Conservation (phyloP, 1,284 basidiomycete species). For the Cutaneotrichosporon curvatum region DNA sequence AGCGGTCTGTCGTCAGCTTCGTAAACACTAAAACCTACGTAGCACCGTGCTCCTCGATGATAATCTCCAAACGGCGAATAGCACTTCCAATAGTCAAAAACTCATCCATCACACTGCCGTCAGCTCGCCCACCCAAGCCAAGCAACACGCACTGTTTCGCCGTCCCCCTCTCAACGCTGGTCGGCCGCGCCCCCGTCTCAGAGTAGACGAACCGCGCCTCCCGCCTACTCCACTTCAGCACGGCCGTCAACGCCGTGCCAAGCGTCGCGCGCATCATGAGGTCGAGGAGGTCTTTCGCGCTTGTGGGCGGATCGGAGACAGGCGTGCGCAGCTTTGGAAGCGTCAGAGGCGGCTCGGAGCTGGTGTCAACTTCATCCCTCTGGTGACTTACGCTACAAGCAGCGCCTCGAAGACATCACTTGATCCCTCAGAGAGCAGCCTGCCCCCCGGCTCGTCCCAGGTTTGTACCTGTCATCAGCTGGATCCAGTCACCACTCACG, state of each 20-base stretch:
- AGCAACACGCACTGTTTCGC: constrained; percentile 17
- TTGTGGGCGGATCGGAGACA: constrained; percentile 4
- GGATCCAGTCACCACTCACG: background rate
- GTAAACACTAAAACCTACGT: constrained; percentile 18
- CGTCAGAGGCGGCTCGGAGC: constrained; percentile 15
- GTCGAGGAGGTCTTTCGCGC: constrained; percentile 17
- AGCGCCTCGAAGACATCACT: constrained; percentile 26
- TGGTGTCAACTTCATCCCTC: constrained; percentile 3
- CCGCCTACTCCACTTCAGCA: constrained; percentile 26
- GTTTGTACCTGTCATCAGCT: constrained; percentile 6
- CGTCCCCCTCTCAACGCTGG: constrained; percentile 19
- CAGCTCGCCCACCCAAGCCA: background rate
- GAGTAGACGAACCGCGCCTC: constrained; percentile 22
- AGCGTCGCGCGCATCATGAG: constrained; percentile 32
- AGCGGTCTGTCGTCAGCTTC: constrained; percentile 21
- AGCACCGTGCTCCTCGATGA: constrained; percentile 28
- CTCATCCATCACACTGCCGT: constrained; percentile 10
- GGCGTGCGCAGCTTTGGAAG: constrained; percentile 17
- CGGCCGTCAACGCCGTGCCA: constrained; percentile 26
- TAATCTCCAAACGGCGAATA: constrained; percentile 32
- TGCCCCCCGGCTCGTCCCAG: constrained; percentile 3
- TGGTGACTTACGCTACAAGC: constrained; percentile 24
- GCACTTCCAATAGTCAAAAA: constrained; percentile 26
- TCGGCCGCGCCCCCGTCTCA: constrained; percentile 13
- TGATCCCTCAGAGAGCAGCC: constrained; percentile 24